Evolutionary conservation across 208 protist species (phyloP), one percentile per base, ranked within the genome.

Genomic region (Trypanosoma vivax): DNA sequence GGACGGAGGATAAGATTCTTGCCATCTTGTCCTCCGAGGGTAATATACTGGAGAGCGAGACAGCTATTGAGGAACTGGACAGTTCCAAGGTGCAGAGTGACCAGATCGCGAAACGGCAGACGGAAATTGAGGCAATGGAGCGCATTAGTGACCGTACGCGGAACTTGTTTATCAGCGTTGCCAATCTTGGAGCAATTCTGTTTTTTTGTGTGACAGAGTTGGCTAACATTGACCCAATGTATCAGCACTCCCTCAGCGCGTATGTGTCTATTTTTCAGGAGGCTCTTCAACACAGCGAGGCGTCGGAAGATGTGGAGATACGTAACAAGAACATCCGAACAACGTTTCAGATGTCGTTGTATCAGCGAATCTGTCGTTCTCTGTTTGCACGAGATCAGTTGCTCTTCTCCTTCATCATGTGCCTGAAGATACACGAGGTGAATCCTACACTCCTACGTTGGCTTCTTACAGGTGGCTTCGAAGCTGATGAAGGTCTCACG

Each of bases 141-240:
- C 70, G 78, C 28, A 93, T 96, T 52, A 98, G 98, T 63, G 96
- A 99, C 69, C 87, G 87, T 56, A 97, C 96, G 13, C 88, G 97
- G 31, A 88, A 88, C 52, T 59, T 85, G 37, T 99, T 98, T 70
- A 73, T 88, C 29, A 92, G 93, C 1, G 96, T 98, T 18, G 97
- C 97, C 3, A 83, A 92, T 60, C 83, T 97, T 51, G 95, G 91
- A 29, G 79, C 94, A 4, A 80, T 95, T 18, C 77, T 99, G 25
- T 99, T 98, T 79, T 99, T 99, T 83, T 98, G 95, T 71, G 92
- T 99, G 18, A 94, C 94, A 19, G 96, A 98, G 73, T 77, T 99
- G 39, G 79, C 89, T 10, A 95, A 90, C 60, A 92, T 98, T 51
- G 95, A 97, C 59, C 92, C 92, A 27, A 98, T 98, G 96, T 98